Base-by-base conservation (phyloP, 2,329 filamentous ascomycete genomes). In the Stemphylium beticola region DNA sequence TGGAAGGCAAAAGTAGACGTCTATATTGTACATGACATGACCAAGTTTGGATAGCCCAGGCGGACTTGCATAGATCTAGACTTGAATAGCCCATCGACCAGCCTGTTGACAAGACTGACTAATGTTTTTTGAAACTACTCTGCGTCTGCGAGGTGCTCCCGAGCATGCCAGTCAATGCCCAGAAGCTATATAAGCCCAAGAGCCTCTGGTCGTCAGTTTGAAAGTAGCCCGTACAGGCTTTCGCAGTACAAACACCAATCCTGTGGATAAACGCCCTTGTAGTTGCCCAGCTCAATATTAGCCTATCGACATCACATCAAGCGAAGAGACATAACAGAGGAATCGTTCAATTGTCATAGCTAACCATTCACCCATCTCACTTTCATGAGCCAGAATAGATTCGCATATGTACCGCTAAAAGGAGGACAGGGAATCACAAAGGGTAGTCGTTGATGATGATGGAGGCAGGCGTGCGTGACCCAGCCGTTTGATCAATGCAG, bases 401-500 rank as follows among this genome's bases (percentile, higher is more conserved):
- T 55, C 48, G 55, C 56, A 42, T 62, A 64, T 66, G 61, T 62
- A 66, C 61, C 64, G 66, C 67, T 65, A 64, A 67, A 59, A 62
- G 49, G 56, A 57, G 52, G 60, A 64, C 60, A 58, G 58, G 61
- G 65, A 60, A 66, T 66, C 62, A 60, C 56, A 58, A 49, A 45
- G 49, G 58, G 55, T 48, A 44, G 40, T 45, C 39, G 43, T 51
- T 29, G 26, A 34, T 34, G 39, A 34, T 31, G 18, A 43, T 34
- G 43, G 22, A 41, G 32, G 38, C 34, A 58, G 52, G 48, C 49
- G 49, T 51, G 44, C 50, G 50, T 48, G 48, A 40, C 50, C 46
- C 33, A 46, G 49, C 56, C 54, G 53, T 42, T 26, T 43, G 3
- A 44, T 54, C 55, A 63, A 61, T 66, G 42, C 48, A 63, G 57